Percentiles rank a stretch among this genome's conserved stretches.
Conservation (phyloP, 2,329 filamentous ascomycete genomes). For the Hypoxylon sp. region DNA sequence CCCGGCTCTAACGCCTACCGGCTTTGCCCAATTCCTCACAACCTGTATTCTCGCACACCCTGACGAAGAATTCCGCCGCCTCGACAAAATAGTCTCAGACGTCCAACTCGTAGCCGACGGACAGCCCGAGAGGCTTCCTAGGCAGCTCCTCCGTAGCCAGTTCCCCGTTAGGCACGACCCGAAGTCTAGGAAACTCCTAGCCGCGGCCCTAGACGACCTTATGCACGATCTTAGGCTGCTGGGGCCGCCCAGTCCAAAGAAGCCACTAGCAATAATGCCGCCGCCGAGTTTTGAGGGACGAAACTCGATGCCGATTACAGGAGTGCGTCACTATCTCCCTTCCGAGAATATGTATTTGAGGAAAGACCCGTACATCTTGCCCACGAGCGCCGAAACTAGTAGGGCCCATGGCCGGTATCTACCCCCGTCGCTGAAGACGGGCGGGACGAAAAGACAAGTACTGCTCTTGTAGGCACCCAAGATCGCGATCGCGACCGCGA, state of each 20-base stretch:
- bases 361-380: slow-evolving; percentile 6
- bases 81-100: slow-evolving; percentile 76
- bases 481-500: not conserved
- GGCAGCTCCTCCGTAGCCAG: slow-evolving; percentile 80
- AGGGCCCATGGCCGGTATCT: slow-evolving; percentile 6
- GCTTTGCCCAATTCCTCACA: slow-evolving; percentile 80
- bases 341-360: slow-evolving; percentile 8
- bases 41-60: slow-evolving; percentile 82
- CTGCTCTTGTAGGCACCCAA: not conserved
- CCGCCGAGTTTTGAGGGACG: slow-evolving; percentile 9
- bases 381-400: not conserved
- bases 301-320: not conserved
- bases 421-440: slow-evolving; percentile 1
- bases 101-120: slow-evolving; percentile 78
- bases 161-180: slow-evolving; percentile 74
- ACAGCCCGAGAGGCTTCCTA: slow-evolving; percentile 81
- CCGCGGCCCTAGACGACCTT: slow-evolving; percentile 68
- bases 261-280: slow-evolving; percentile 30
- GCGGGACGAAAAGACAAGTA: not conserved
- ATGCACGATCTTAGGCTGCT: slow-evolving; percentile 45
- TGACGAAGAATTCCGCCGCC: slow-evolving; percentile 78
- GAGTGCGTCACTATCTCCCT: slow-evolving; percentile 11
- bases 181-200: slow-evolving; percentile 71
- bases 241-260: slow-evolving; percentile 9
- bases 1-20: slow-evolving; percentile 76